Evolutionary conservation across 2,329 filamentous ascomycete genomes (phyloP), one percentile per base, ranked within the genome.

Genomic region (Diaporthe sp.): DNA sequence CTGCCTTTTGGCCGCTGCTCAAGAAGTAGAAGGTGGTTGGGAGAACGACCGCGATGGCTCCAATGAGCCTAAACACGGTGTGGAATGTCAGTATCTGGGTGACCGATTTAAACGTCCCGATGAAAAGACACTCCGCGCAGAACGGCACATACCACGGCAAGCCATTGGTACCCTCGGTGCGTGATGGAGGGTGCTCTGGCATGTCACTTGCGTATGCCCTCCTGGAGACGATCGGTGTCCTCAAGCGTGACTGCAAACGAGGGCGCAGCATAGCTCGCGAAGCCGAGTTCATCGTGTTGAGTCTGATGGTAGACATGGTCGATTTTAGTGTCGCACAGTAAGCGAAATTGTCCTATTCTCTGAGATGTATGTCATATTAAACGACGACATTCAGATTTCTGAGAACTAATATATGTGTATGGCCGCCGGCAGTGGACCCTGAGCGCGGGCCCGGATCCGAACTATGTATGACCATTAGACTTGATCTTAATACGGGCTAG

Each of bases 401-500:
- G 30, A 52, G 45, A 33, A 30, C 15, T 68, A 5, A 52, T 68
- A 28, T 38, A 52, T 22, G 45, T 35, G 28, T 1, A 67, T 67
- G n/a, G n/a, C n/a, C n/a, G n/a, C n/a, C n/a, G n/a, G 30, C 10
- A 3, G 22, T 7, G 9, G 13, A 12, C 22, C n/a, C 19, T 19
- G 45, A 25, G 22, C 45, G n/a, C 6, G 42, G 30, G 22, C 30
- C 61, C 22, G 47, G 45, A 33, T 15, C 64, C 30, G 35, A 35
- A 22, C 8, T 25, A 38, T 68, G 64, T 71, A 57, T 71, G 68
- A 71, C 68, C 68, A 60, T 33, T 60, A 60, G 68, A 71, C 68
- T 57, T 50, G 68, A 10, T n/a, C 12, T 33, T 45, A 28, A 60
- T n/a, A n/a, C 10, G 35, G 13, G 47, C 64, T 68, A 68, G 47